Percentiles rank a stretch among this genome's conserved stretches.
phyloP scores from a whole-genome alignment of 2,329 filamentous ascomycete species.

The Diaporthe sp. region DNA sequence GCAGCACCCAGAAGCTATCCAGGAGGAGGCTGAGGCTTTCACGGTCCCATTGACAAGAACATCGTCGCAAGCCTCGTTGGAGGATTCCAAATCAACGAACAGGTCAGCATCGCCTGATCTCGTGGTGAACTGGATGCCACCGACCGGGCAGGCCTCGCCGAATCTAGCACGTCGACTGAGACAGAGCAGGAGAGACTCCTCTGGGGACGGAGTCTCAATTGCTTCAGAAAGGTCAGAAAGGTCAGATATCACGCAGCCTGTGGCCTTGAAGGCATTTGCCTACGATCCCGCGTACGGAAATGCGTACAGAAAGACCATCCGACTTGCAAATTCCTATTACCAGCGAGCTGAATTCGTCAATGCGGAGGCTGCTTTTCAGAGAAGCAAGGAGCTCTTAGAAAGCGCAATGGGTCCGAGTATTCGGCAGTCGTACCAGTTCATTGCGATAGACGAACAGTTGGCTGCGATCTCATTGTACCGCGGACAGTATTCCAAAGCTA shows the following conservation, averaged over 20 bases:
- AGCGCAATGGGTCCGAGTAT: not conserved
- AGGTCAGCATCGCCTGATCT: not conserved
- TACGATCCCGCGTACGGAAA: not conserved
- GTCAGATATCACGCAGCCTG: not conserved
- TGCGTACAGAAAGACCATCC: not conserved
- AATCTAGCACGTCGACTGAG: not conserved
- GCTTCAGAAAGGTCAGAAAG: not conserved
- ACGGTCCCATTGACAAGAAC: not conserved
- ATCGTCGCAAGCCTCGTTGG: not conserved
- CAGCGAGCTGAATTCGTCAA: not conserved
- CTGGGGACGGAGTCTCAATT: not conserved
- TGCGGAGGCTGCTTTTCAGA: not conserved
- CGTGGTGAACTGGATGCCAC: not conserved
- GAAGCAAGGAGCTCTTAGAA: not conserved
- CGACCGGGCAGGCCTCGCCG: not conserved
- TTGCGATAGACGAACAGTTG: constrained; percentile 4
- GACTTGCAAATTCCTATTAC: not conserved
- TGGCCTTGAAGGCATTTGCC: not conserved
- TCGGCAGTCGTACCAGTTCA: not conserved
- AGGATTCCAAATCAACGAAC: not conserved
- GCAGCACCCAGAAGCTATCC: not conserved
- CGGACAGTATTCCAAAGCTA: not conserved
- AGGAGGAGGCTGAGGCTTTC: not conserved
- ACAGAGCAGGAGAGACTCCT: not conserved
- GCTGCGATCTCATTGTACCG: not conserved